Evolutionary conservation across 2,329 filamentous ascomycete species (phyloP), one percentile per base, ranked within the genome.

Genomic region (Fragosphaeria purpurea): DNA sequence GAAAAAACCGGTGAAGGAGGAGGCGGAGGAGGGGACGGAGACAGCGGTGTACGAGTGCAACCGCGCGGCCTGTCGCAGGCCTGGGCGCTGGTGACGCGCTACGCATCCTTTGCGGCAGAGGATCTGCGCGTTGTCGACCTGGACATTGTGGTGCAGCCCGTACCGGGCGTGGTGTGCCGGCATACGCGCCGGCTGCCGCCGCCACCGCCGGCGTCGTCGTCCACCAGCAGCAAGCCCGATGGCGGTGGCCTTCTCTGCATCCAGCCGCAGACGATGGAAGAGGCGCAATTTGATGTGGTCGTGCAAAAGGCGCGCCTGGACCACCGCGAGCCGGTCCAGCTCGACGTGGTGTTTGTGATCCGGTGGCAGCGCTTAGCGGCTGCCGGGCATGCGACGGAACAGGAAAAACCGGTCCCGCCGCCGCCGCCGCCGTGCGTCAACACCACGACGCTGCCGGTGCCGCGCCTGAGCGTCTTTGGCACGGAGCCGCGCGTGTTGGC

Each of bases 401-500:
- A n/a, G n/a, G n/a, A n/a, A n/a, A n/a, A n/a, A n/a, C n/a, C n/a
- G n/a, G 54, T 49, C 7, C 50, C 53, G 31, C 53, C 55, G 8
- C 48, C 42, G 48, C 46, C 38, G 51, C 40, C 55, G 41, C 48
- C 56, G 1, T 48, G 61, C 9, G 58, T 73, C 41, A 87, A 84
- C 60, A 82, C 73, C 1, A 86, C 87, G 1, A 77, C 73, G 2
- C 77, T 97, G 47, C 78, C 83, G 0, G 82, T 95, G 5, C 90
- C 90, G 8, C 82, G 86, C 39, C 85, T 95, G 53, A 76, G 85
- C 38, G 79, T 95, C 12, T 84, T 91, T 0, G 85, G 84, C 51
- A 83, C 82, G 4, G 93, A 98, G 63, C 93, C 93, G 1, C 82
- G 93, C 51, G 89, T 96, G 2, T 78, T 96, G 4, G 80, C 79